Conservation (phyloP, 164 flowering plant species). For the Euptelea pleiosperma region DNA sequence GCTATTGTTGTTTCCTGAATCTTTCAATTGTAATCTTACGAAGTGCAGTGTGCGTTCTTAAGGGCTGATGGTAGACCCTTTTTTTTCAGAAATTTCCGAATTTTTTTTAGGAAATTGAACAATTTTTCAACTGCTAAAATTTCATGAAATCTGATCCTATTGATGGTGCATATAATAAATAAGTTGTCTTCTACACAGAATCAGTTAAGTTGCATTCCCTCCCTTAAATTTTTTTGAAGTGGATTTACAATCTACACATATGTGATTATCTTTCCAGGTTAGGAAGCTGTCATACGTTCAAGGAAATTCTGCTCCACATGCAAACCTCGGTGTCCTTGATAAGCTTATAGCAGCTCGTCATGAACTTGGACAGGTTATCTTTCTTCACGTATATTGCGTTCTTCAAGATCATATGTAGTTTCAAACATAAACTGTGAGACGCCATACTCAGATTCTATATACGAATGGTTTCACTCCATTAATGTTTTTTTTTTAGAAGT, state of each 20-base stretch:
- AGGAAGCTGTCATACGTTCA: slow-evolving; percentile 69
- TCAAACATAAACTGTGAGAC: neutral
- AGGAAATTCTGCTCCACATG: slow-evolving; percentile 83
- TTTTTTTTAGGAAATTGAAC: too few relatives aligned
- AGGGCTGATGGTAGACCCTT: neutral
- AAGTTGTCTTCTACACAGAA: too few relatives aligned
- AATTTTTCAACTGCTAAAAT: too few relatives aligned
- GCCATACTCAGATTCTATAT: neutral
- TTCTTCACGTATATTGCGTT: neutral
- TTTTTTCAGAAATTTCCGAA: too few relatives aligned
- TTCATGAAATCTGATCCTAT: too few relatives aligned
- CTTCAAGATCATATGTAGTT: neutral
- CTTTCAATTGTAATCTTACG: neutral
- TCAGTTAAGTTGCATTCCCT: too few relatives aligned
- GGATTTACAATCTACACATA: neutral
- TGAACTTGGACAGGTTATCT: slow-evolving; percentile 76
- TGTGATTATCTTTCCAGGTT: slow-evolving; percentile 44
- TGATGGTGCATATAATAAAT: too few relatives aligned
- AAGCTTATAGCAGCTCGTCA: slow-evolving; percentile 82
- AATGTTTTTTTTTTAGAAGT: too few relatives aligned
- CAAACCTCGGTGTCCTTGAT: slow-evolving; percentile 82
- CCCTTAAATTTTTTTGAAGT: neutral
- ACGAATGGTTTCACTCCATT: neutral
- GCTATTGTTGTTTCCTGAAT: neutral
- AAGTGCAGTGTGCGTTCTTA: neutral